Evolutionary conservation across 495 filamentous ascomycete genomes (phyloP), one percentile per base, ranked within the genome.

Genomic region (Penicillium coprophilum): DNA sequence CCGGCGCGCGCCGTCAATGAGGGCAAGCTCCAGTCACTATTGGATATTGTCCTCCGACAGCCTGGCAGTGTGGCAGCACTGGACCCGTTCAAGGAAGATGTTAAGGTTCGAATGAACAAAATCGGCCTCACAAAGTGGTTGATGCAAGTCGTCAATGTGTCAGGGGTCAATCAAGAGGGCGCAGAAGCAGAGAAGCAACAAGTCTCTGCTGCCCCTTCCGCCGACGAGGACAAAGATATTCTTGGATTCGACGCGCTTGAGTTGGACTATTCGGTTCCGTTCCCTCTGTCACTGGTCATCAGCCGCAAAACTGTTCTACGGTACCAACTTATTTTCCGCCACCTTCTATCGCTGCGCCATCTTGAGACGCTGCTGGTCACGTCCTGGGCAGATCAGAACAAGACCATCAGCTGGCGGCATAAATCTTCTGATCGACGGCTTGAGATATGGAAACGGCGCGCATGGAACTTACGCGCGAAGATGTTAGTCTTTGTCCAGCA

Each of bases 401-500:
- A 91, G 53, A 77, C 83, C n/a, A 67, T 82, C n/a, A 86, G 82
- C 45, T 98, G 94, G 94, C 84, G 85, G 31, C 88, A 95, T 68
- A 86, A 85, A 58, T 88, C 87, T 23, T 84, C 85, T 0, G 83
- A 87, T 52, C 81, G 82, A 34, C 80, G 83, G 46, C 77, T 97
- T 30, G 94, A 97, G 75, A 80, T 87, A 62, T 97, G 91, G 91
- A 98, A 98, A 69, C 81, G 93, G 34, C 82, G 90, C 30, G 90
- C 91, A 3, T 97, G 91, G 90, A 96, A 89, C 3, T 71, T 98
- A 40, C 82, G 94, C 21, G 89, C 92, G 9, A 83, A 96, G 46
- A 98, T 98, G 94, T 77, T 98, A 12, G 88, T 96, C 12, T 98
- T 97, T 65, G 87, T 97, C 20, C 95, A 98, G 71, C 94, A 98